Evolutionary conservation across 1,284 basidiomycete genomes (phyloP).

Genomic region (Ganoderma sp.): DNA sequence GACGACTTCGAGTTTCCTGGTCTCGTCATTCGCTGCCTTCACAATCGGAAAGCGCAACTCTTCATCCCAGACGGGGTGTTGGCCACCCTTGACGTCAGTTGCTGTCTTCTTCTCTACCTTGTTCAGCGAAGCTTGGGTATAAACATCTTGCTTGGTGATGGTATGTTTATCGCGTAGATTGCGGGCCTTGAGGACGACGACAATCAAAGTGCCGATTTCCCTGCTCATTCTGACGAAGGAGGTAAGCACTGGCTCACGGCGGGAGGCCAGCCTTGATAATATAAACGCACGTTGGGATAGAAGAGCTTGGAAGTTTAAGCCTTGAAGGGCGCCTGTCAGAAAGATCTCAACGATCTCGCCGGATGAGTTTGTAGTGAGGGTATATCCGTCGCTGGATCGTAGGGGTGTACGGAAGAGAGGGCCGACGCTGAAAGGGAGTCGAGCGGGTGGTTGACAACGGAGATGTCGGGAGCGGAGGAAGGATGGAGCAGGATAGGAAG

Average conservation of each 20-base stretch:
- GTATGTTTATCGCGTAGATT: constrained; percentile 74
- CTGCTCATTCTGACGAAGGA: constrained; percentile 30
- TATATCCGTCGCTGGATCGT: background rate
- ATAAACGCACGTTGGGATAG: constrained; percentile 2
- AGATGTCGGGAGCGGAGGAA: background rate
- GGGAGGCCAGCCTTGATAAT: background rate
- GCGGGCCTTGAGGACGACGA: constrained; percentile 76
- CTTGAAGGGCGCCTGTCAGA: constrained; percentile 3
- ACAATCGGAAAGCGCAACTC: constrained; percentile 69
- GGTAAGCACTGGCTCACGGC: background rate
- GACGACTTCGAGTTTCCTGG: constrained; percentile 63
- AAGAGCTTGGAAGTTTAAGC: background rate
- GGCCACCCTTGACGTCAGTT: constrained; percentile 73
- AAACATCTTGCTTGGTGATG: constrained; percentile 81
- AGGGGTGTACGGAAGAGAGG: background rate
- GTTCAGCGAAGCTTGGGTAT: constrained; percentile 53
- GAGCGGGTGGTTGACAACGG: background rate
- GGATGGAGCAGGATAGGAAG: background rate
- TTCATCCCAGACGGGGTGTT: constrained; percentile 79
- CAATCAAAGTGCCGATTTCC: constrained; percentile 68
- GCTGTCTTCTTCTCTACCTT: constrained; percentile 61
- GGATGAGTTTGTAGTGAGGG: background rate
- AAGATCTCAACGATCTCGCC: background rate
- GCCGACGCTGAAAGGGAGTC: background rate
- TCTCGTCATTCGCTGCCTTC: constrained; percentile 51